Evolutionary conservation across 305 asterid species (phyloP).

Genomic region (Fraxinus albicans): DNA sequence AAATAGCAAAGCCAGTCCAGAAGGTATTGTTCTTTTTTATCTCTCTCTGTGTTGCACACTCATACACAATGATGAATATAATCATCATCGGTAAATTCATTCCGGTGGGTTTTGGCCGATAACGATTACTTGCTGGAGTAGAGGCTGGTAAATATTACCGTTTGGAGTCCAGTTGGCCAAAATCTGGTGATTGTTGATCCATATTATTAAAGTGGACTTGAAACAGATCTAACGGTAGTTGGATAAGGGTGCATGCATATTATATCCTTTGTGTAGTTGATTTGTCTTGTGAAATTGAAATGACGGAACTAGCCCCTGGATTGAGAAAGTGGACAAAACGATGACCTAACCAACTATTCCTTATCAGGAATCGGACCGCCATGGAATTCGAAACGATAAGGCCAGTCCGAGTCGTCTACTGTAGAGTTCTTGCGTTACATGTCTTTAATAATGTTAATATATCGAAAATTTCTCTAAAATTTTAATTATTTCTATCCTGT

Average conservation of each 20-base stretch:
- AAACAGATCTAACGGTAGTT: neutral
- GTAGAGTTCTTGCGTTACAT: neutral
- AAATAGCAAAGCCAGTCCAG: conserved; percentile 51
- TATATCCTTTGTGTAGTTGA: neutral
- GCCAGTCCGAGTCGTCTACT: neutral
- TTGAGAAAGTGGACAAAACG: neutral
- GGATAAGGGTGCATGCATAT: neutral
- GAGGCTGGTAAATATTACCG: conserved; percentile 43
- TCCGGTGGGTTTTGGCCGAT: conserved; percentile 23
- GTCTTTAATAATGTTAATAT: neutral
- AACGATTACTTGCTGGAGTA: conserved; percentile 22
- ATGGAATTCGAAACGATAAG: neutral
- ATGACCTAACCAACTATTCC: neutral
- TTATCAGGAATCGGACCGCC: neutral
- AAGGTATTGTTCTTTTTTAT: conserved; percentile 49
- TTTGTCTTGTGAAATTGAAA: neutral
- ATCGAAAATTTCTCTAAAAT: neutral
- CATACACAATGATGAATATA: neutral
- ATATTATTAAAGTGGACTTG: conserved; percentile 12
- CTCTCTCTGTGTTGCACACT: neutral
- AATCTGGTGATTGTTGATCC: conserved; percentile 21
- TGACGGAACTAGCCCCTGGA: conserved; percentile 11
- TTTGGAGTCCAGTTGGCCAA: conserved; percentile 17
- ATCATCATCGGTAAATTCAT: neutral
- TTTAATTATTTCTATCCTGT: neutral